Conservation (phyloP, 177 flowering plant species). For the Vitis hybrid region DNA sequence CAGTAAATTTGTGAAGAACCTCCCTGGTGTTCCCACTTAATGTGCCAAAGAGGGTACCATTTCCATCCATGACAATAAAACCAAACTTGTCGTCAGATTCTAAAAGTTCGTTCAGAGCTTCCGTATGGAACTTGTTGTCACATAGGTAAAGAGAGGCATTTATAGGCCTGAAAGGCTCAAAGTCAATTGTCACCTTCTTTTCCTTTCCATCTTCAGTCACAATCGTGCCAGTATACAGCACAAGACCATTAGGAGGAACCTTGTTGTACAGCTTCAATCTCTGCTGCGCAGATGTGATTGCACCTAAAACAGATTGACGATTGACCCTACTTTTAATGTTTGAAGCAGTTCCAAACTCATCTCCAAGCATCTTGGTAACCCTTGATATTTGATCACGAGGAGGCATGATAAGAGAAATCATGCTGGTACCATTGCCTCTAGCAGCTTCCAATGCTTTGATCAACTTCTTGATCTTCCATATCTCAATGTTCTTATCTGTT, state of each 20-base stretch:
- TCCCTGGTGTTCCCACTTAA: slow-evolving; percentile 21
- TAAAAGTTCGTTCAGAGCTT: slow-evolving; percentile 20
- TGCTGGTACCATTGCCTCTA: slow-evolving; percentile 22
- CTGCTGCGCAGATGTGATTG: slow-evolving; percentile 28
- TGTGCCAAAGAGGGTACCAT: slow-evolving; percentile 23
- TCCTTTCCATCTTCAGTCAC: slow-evolving; percentile 29
- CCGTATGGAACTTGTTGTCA: slow-evolving; percentile 28
- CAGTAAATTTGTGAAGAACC: slow-evolving; percentile 18
- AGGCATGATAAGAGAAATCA: slow-evolving; percentile 22
- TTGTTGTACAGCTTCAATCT: slow-evolving; percentile 24
- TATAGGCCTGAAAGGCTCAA: slow-evolving; percentile 24
- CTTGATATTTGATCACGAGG: slow-evolving; percentile 19
- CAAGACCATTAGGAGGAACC: slow-evolving; percentile 28
- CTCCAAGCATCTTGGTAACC: slow-evolving; percentile 19
- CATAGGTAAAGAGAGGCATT: slow-evolving; percentile 23
- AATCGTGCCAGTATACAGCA: slow-evolving; percentile 19
- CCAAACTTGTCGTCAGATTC: slow-evolving; percentile 26
- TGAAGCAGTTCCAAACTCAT: slow-evolving; percentile 20
- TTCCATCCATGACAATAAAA: slow-evolving; percentile 24
- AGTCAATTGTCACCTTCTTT: slow-evolving; percentile 23
- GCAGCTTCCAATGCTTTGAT: slow-evolving; percentile 19
- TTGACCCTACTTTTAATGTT: slow-evolving; percentile 23
- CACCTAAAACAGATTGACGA: slow-evolving; percentile 26
- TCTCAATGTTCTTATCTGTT: slow-evolving; percentile 16
- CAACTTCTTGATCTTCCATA: slow-evolving; percentile 21